Conservation (phyloP, 2,329 filamentous ascomycete species). For the Colletotrichum orbiculare region DNA sequence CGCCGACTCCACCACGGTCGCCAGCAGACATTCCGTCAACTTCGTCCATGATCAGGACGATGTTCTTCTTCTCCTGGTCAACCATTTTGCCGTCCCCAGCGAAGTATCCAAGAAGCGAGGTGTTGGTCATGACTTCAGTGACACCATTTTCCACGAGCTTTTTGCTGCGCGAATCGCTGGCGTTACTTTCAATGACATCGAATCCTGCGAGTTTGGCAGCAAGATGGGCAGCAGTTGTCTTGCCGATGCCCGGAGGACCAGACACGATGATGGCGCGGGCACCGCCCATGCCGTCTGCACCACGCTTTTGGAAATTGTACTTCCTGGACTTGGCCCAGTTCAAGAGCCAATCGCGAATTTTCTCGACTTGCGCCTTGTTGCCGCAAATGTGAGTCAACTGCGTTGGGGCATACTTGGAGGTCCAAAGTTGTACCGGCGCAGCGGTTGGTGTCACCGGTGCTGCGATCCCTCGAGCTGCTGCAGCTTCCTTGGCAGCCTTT, state of each 20-base stretch:
- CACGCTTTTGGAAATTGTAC: conserved; percentile 83
- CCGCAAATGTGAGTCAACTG: conserved; percentile 90
- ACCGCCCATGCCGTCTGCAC: conserved; percentile 84
- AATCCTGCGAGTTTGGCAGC: conserved; percentile 93
- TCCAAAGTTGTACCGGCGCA: conserved; percentile 77
- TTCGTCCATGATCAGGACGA: conserved; percentile 98
- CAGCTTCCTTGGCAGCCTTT: conserved; percentile 63
- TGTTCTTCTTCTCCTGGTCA: conserved; percentile 86
- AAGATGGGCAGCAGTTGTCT: conserved; percentile 95
- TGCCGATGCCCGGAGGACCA: conserved; percentile 95
- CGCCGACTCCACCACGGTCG: conserved; percentile 94
- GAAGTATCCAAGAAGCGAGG: conserved; percentile 91
- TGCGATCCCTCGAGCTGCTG: conserved; percentile 54
- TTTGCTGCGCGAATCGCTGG: conserved; percentile 95
- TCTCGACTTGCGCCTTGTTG: conserved; percentile 91
- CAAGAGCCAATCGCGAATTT: conserved; percentile 86
- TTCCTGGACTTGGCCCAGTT: conserved; percentile 84
- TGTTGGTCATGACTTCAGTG: conserved; percentile 93
- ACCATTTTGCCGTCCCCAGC: conserved; percentile 84
- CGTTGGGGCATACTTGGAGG: conserved; percentile 92
- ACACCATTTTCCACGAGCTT: conserved; percentile 91
- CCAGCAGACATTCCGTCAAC: conserved; percentile 99
- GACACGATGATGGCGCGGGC: conserved; percentile 94
- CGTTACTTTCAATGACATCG: conserved; percentile 94
- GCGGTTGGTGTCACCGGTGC: conserved; percentile 53